Evolutionary conservation across 495 filamentous ascomycete species (phyloP), one percentile per base, ranked within the genome.

Genomic region (Neurospora sublineolata): DNA sequence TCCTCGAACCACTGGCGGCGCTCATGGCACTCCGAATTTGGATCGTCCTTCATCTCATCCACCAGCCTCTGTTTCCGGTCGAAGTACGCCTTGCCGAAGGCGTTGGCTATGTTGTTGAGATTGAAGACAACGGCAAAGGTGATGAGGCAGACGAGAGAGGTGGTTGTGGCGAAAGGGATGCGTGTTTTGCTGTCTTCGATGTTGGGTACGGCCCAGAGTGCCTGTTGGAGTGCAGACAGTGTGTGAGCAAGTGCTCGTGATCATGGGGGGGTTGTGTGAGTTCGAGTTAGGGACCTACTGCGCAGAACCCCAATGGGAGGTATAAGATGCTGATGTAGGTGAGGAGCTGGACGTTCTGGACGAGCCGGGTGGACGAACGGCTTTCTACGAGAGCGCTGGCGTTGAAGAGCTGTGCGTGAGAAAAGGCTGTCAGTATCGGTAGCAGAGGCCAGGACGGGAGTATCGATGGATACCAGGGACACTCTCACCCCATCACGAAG

Each of bases 241-340:
- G 9, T 14, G 52, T 37, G 11, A 27, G 12, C 11, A 18, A 11
- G 16, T 7, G 20, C 44, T 23, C 44, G 1, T 23, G 10, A 23
- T 52, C 0, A 52, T 23, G 18, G 44, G 2, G 44, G 20, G 3
- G 40, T 42, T 5, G 40, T 1, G 16, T 18, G 4, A 42, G 4
- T 3, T 18, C 40, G 30, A 36, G 18, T 20, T 39, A 4, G 18
- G 4, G 14, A 38, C 67, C 52, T 70, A 74, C 73, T 3, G 70
- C 67, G 72, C 80, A 82, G 30, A 82, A 80, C 0, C 75, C 71
- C 8, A 82, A 70, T 2, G 80, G 80, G 4, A 81, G 74, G 37
- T 75, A 82, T 70, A 80, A 81, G 38, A 81, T 80, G 74, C 79
- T 80, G 38, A 82, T 76, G 64, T 76, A 80, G 12, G 80, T 81